Evolutionary conservation across 2,329 filamentous ascomycete genomes (phyloP).

Genomic region (Fusarium pininemorale): DNA sequence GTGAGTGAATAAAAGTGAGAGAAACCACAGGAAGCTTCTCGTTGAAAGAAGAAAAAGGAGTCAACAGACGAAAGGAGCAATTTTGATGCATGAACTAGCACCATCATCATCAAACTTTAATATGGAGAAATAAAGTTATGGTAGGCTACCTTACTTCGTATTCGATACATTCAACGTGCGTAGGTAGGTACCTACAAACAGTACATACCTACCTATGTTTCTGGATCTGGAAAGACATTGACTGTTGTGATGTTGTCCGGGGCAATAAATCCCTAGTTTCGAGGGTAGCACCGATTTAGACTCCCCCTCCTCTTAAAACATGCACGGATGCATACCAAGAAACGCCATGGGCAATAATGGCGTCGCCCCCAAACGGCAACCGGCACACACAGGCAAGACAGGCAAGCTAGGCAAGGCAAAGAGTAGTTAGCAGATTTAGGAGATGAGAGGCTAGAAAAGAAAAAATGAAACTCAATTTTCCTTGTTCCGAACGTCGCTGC

Average conservation of each 20-base stretch:
- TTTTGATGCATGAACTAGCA: neutral
- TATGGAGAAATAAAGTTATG: neutral
- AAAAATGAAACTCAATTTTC: conserved; percentile 11
- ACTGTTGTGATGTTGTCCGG: conserved; percentile 12
- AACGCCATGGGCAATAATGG: conserved; percentile 2
- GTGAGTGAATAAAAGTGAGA: neutral
- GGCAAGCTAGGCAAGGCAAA: neutral
- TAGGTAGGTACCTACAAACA: neutral
- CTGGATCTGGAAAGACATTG: neutral
- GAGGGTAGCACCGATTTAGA: conserved; percentile 1
- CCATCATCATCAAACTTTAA: conserved; percentile 2
- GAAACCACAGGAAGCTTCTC: neutral
- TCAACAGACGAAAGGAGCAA: neutral
- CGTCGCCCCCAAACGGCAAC: conserved; percentile 18
- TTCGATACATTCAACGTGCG: neutral
- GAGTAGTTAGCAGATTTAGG: neutral
- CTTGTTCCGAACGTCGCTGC: neutral
- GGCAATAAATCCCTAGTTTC: conserved; percentile 15
- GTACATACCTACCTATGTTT: neutral
- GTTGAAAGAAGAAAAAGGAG: neutral
- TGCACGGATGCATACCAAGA: conserved; percentile 13
- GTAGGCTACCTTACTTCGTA: neutral
- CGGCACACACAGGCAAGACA: neutral
- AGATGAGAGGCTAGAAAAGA: neutral
- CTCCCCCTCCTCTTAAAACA: conserved; percentile 8